Conservation (phyloP, 1,284 basidiomycete species). For the Mycosarcoma maydis region DNA sequence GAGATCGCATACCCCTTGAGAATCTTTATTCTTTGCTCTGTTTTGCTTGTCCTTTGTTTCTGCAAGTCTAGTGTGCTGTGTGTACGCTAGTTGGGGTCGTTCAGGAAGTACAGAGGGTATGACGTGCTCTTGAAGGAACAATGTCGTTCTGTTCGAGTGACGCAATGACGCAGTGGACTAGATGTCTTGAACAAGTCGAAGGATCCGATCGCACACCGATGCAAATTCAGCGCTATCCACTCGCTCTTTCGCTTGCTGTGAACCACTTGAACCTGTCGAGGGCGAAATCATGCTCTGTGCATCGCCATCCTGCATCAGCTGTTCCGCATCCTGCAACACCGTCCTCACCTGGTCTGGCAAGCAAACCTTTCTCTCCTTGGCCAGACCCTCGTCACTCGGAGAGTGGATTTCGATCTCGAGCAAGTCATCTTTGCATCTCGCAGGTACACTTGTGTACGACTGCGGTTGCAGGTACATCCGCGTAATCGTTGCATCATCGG, state of each 20-base stretch:
- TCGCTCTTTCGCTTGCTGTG: no score
- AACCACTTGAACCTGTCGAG: no score
- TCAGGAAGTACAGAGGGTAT: no score
- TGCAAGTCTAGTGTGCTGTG: no score
- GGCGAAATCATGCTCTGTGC: no score
- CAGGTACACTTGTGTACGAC: conserved; percentile 20
- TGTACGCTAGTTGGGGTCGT: no score
- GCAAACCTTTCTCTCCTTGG: conserved; percentile 6
- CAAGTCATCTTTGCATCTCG: conserved; percentile 23
- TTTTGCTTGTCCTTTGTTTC: no score
- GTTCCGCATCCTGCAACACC: conserved; percentile 27
- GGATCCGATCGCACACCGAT: conserved; percentile 5
- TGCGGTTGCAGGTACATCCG: conserved; percentile 31
- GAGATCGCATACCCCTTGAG: conserved; percentile 26
- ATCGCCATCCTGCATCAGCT: not conserved
- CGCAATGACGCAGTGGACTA: no score
- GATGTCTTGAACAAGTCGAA: conserved; percentile 7
- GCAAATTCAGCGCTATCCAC: not conserved
- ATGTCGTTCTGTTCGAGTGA: no score
- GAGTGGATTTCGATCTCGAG: conserved; percentile 29
- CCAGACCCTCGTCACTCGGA: conserved; percentile 2
- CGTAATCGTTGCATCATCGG: not conserved
- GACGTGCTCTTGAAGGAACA: no score
- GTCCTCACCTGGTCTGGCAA: conserved; percentile 21
- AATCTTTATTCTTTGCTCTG: not conserved